These are phyloP conservation scores for Epithele typhae DNA, from an alignment of 768 basidiomycete genomes.

Conservation along the genomic window DNA sequence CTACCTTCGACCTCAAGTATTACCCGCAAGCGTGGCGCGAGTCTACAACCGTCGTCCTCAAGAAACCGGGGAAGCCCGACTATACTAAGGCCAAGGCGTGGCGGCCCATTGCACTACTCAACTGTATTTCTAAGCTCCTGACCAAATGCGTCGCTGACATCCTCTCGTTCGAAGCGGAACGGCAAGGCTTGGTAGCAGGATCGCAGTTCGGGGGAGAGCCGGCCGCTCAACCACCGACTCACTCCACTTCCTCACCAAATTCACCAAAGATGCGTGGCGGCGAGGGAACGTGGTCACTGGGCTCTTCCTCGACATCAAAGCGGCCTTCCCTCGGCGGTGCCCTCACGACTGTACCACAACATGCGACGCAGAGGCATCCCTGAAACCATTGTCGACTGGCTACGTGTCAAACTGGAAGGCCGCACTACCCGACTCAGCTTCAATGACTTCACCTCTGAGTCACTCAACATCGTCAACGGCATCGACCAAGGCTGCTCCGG, in stretches of 20 bases:
- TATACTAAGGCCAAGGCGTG: constrained; percentile 30
- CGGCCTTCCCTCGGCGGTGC: constrained; percentile 25
- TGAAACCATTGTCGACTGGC: constrained; percentile 14
- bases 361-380: constrained; percentile 15
- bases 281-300: constrained; percentile 23
- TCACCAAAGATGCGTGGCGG: constrained; percentile 22
- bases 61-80: constrained; percentile 31
- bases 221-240: constrained; percentile 23
- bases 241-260: constrained; percentile 19
- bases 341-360: constrained; percentile 14
- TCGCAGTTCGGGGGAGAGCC: constrained; percentile 24
- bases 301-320: constrained; percentile 31
- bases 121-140: constrained; percentile 20
- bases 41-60: constrained; percentile 26
- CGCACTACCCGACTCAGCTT: constrained; percentile 19
- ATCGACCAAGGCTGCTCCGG: constrained; percentile 32
- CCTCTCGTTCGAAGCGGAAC: constrained; percentile 7
- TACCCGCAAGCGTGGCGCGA: constrained; percentile 25
- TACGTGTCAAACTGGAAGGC: constrained; percentile 14
- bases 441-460: constrained; percentile 21
- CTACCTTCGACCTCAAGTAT: constrained; percentile 22
- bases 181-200: constrained; percentile 3
- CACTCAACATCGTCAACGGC: constrained; percentile 20
- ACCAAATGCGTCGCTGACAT: constrained; percentile 18
- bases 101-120: constrained; percentile 31